Evolutionary conservation across 1,284 basidiomycete genomes (phyloP).

Genomic region (Ganoderma resinaceum): DNA sequence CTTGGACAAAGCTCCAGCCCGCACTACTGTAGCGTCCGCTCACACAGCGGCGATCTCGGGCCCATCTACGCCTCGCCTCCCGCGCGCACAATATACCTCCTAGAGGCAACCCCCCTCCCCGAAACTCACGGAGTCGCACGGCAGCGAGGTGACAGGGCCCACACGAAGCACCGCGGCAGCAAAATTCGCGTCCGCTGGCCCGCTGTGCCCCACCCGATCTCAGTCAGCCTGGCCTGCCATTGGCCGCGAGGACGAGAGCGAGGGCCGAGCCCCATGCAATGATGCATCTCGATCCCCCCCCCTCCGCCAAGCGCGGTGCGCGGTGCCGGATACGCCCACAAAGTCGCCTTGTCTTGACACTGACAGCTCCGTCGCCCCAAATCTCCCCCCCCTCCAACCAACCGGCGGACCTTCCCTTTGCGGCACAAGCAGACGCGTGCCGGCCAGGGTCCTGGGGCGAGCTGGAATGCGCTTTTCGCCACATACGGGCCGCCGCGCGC

Average conservation of each 20-base stretch:
- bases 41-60: slow-evolving; percentile 22
- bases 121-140: slow-evolving; percentile 9
- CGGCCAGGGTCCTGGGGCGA: not conserved
- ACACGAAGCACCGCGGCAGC: slow-evolving; percentile 25
- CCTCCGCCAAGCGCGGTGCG: slow-evolving; percentile 1
- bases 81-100: slow-evolving; percentile 24
- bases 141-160: not conserved
- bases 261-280: too few relatives aligned
- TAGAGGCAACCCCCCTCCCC: not conserved
- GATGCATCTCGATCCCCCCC: not conserved
- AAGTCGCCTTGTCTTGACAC: slow-evolving; percentile 6
- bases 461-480: not conserved
- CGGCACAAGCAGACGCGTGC: not conserved
- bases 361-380: slow-evolving; percentile 2
- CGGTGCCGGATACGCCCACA: slow-evolving; percentile 11
- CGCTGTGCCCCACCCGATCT: slow-evolving; percentile 7
- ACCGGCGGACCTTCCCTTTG: not conserved
- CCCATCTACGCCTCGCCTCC: slow-evolving; percentile 7
- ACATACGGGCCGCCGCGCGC: not conserved
- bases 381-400: not conserved
- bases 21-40: slow-evolving; percentile 9
- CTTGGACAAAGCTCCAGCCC: slow-evolving; percentile 17
- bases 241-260: not conserved
- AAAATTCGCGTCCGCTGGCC: slow-evolving; percentile 15
- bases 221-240: not conserved